phyloP scores from a whole-genome alignment of 2,329 filamentous ascomycete genomes.

The Chaetomiaceae sp. region DNA sequence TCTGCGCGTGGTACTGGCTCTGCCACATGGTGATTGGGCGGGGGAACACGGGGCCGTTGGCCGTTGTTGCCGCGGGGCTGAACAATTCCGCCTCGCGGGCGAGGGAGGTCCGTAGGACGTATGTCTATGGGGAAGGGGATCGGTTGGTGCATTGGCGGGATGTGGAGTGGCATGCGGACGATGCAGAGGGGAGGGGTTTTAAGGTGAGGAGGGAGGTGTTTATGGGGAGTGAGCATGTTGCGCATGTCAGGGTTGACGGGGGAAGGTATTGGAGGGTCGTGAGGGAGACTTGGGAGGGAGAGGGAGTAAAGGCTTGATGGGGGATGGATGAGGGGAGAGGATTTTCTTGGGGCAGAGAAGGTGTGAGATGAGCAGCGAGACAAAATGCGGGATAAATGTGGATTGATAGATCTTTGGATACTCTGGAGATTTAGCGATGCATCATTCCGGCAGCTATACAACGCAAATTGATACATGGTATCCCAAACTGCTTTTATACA shows the following conservation, averaged over 20 bases:
- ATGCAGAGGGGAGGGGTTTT: conserved; percentile 39
- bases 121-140: conserved; percentile 50
- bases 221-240: conserved; percentile 46
- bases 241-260: conserved; percentile 43
- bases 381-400: too few species aligned
- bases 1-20: conserved; percentile 17
- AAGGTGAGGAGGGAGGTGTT: conserved; percentile 44
- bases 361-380: too few species aligned
- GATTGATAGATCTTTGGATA: too few species aligned
- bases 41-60: conserved; percentile 12
- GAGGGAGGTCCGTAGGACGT: conserved; percentile 43
- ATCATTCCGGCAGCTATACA: neutral
- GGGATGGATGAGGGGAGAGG: neutral
- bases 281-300: conserved; percentile 42
- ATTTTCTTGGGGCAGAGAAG: too few species aligned
- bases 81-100: conserved; percentile 10
- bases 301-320: neutral
- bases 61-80: conserved; percentile 7
- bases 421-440: too few species aligned
- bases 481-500: neutral
- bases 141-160: conserved; percentile 43
- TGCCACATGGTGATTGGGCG: conserved; percentile 5
- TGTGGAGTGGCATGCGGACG: conserved; percentile 45
- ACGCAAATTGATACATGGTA: neutral
- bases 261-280: conserved; percentile 49